Evolutionary conservation across 306 rosid species (phyloP), one percentile per base, ranked within the genome.

Genomic region (Glycine soja): DNA sequence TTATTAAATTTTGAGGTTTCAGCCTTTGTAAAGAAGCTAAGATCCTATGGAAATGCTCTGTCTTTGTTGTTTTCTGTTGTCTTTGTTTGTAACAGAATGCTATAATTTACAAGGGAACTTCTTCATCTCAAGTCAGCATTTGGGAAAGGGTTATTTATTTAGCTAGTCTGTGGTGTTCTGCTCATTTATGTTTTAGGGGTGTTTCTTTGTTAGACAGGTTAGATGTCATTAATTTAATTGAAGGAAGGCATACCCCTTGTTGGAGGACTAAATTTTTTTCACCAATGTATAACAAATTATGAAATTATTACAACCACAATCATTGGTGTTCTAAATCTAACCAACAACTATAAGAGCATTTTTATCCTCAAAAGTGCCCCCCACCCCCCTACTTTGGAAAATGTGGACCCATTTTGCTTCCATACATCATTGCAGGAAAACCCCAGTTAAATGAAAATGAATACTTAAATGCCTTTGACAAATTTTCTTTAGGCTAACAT

Each of bases 401-500:
- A 24, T 24, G 30, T 24, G 30, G 30, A 24, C 65, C 32, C 56
- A 76, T 58, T 69, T 50, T 59, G 51, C 30, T 72, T 72, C 19
- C 52, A 6, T 68, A 6, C 47, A 51, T 64, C 52, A 45, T 36
- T 68, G 56, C 65, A 50, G 69, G 46, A 65, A 72, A 70, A 81
- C 67, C 76, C 40, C 7, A 16, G 74, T 48, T 46, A 47, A 76
- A 74, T 64, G 70, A 66, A 56, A 43, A 77, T 72, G 73, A 12
- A 85, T 64, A 74, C 48, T 38, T 15, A 43, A 42, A 70, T 66
- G 56, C 72, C 16, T 76, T 30, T 66, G 7, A 72, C 78, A 46
- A 81, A 5, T 58, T 76, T 71, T 36, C 53, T 40, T 78, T 47
- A 40, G 63, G 77, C 77, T 56, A 63, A 51, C 15, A 58, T 50